These are phyloP conservation scores for Penicillium bialowiezense DNA, from an alignment of 495 filamentous ascomycete species.

Conservation along the genomic window DNA sequence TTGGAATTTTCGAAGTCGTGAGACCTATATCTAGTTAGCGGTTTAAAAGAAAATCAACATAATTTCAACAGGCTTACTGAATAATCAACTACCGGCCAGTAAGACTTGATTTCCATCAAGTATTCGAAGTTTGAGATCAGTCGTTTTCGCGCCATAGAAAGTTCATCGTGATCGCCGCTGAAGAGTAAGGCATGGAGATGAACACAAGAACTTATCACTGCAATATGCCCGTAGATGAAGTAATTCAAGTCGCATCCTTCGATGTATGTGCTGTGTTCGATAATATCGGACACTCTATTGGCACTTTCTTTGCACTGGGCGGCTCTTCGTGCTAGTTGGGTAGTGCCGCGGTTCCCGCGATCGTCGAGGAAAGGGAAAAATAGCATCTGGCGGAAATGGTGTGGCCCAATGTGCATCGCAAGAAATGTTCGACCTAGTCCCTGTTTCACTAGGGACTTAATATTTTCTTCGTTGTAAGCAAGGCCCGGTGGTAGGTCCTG, in stretches of 20 bases:
- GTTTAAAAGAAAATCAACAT: neutral
- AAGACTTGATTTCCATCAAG: slow-evolving; percentile 20
- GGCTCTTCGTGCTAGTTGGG: neutral
- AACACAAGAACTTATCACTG: slow-evolving; percentile 24
- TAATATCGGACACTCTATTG: slow-evolving; percentile 11
- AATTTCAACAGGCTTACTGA: slow-evolving; percentile 9
- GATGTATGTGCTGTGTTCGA: slow-evolving; percentile 10
- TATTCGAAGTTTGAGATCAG: slow-evolving; percentile 23
- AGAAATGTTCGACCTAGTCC: slow-evolving; percentile 19
- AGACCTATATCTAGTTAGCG: slow-evolving; percentile 9
- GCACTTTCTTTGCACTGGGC: slow-evolving; percentile 20
- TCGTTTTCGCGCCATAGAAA: slow-evolving; percentile 12
- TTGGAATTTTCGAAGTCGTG: slow-evolving; percentile 18
- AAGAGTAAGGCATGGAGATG: slow-evolving; percentile 23
- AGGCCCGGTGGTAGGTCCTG: slow-evolving; percentile 9
- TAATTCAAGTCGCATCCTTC: slow-evolving; percentile 21
- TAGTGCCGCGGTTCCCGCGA: neutral
- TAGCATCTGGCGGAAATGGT: slow-evolving; percentile 26
- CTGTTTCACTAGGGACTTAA: slow-evolving; percentile 12
- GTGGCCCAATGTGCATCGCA: slow-evolving; percentile 25
- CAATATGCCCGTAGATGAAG: slow-evolving; percentile 25
- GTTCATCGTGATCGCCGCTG: slow-evolving; percentile 13
- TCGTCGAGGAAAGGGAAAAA: slow-evolving; percentile 23
- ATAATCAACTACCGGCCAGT: slow-evolving; percentile 20
- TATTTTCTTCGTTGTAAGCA: slow-evolving; percentile 11